phyloP scores from a whole-genome alignment of 208 protist species.

The Crithidia bombi region DNA sequence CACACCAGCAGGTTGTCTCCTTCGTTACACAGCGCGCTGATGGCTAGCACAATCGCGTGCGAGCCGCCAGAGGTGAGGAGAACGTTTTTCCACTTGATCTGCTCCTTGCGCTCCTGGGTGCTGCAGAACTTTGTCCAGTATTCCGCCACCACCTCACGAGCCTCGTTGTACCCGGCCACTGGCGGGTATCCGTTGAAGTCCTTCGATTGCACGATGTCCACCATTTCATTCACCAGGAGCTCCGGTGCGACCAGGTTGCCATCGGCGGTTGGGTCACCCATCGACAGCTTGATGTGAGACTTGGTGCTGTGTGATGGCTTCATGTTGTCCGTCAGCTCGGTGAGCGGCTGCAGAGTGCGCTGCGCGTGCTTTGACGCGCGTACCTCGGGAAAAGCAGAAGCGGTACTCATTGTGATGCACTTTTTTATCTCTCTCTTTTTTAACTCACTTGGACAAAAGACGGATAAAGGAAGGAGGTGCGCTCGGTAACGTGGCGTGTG shows the following conservation, averaged over 20 bases:
- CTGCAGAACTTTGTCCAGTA: conserved; percentile 50
- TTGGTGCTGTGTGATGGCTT: conserved; percentile 65
- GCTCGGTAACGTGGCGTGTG: too few species aligned
- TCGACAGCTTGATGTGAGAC: conserved; percentile 51
- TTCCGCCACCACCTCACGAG: conserved; percentile 58
- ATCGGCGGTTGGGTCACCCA: conserved; percentile 80
- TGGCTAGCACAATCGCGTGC: conserved; percentile 88
- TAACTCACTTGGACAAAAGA: background rate
- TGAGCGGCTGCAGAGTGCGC: conserved; percentile 81
- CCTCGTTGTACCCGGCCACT: conserved; percentile 48
- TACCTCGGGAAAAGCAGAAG: conserved; percentile 33
- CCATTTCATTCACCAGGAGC: conserved; percentile 50
- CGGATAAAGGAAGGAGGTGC: background rate
- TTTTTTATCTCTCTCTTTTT: background rate
- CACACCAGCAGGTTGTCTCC: conserved; percentile 93
- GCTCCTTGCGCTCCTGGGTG: conserved; percentile 33
- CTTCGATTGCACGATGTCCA: conserved; percentile 48
- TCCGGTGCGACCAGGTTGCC: conserved; percentile 71
- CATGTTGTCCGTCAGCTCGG: conserved; percentile 82
- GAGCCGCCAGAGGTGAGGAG: conserved; percentile 86
- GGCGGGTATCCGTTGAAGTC: conserved; percentile 79
- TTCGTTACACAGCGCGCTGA: conserved; percentile 76
- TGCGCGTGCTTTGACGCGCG: conserved; percentile 44
- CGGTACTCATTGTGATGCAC: conserved; percentile 12
- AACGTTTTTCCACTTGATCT: conserved; percentile 62